Conservation (phyloP, 176 grass and related monocot genomes). For the Aegilops umbellulata region DNA sequence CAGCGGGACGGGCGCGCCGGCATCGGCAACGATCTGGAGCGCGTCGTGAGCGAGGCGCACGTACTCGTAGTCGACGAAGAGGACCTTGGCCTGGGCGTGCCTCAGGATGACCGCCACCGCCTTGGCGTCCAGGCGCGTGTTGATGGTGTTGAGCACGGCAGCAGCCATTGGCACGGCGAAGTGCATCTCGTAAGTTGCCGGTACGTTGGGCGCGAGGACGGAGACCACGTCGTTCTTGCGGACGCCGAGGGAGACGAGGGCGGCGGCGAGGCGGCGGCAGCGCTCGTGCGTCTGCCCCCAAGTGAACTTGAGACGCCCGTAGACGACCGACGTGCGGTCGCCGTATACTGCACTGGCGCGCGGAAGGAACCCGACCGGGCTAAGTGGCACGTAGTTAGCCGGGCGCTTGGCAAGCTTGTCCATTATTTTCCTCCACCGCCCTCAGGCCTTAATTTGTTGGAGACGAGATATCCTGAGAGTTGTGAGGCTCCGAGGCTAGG, state of each 20-base stretch:
- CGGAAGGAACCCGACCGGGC: constrained; percentile 51
- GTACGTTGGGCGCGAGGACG: constrained; percentile 65
- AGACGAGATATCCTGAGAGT: too few species aligned
- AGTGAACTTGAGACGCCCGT: constrained; percentile 44
- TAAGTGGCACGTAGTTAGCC: constrained; percentile 60
- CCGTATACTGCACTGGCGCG: constrained; percentile 67
- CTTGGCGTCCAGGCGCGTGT: constrained; percentile 60
- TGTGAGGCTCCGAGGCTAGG: too few species aligned
- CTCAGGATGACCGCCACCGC: constrained; percentile 50
- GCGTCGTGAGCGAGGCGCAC: constrained; percentile 49
- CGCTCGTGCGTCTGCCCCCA: constrained; percentile 51
- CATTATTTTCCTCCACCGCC: constrained; percentile 20
- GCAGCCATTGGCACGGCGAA: constrained; percentile 85
- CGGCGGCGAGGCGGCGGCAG: constrained; percentile 56
- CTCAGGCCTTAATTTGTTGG: too few species aligned
- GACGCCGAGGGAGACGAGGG: constrained; percentile 44
- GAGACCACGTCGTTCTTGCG: constrained; percentile 56
- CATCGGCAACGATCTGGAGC: constrained; percentile 12
- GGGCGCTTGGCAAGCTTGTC: constrained; percentile 38
- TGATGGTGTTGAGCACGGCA: constrained; percentile 66
- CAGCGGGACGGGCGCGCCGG: constrained; percentile 18
- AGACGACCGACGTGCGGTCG: constrained; percentile 59
- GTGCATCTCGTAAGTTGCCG: constrained; percentile 88
- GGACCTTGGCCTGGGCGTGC: constrained; percentile 48
- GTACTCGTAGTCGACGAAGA: constrained; percentile 57